Conservation (phyloP, 2,329 filamentous ascomycete species). For the Stagonosporopsis rhizophila region DNA sequence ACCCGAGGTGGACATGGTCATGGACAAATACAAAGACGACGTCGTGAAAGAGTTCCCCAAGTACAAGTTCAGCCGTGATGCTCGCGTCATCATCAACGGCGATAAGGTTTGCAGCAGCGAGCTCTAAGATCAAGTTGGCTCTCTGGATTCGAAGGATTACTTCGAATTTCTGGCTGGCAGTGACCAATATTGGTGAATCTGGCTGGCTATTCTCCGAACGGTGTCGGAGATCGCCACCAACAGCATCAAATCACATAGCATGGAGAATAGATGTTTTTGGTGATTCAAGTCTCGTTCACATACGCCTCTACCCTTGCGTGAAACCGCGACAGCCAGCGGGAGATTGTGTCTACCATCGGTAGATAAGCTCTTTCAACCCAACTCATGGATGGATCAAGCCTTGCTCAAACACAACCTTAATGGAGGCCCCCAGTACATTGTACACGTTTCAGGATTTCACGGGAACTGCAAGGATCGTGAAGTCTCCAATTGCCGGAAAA, state of each 20-base stretch:
- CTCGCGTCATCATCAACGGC: conserved; percentile 2
- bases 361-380: too few species aligned
- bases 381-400: too few species aligned
- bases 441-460: too few species aligned
- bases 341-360: too few species aligned
- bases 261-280: too few species aligned
- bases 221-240: background rate
- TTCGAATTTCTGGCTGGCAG: background rate
- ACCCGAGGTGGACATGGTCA: background rate
- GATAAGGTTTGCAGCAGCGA: background rate
- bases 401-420: too few species aligned
- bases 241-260: background rate
- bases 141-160: background rate
- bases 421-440: too few species aligned
- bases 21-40: background rate
- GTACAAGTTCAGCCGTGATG: background rate
- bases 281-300: too few species aligned
- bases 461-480: too few species aligned
- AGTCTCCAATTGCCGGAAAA: too few species aligned
- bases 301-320: too few species aligned
- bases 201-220: background rate
- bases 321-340: too few species aligned
- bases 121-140: background rate
- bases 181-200: background rate
- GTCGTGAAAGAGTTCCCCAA: background rate